Evolutionary conservation across 2,329 filamentous ascomycete species (phyloP).

Genomic region (Ophiocordyceps sinensis): DNA sequence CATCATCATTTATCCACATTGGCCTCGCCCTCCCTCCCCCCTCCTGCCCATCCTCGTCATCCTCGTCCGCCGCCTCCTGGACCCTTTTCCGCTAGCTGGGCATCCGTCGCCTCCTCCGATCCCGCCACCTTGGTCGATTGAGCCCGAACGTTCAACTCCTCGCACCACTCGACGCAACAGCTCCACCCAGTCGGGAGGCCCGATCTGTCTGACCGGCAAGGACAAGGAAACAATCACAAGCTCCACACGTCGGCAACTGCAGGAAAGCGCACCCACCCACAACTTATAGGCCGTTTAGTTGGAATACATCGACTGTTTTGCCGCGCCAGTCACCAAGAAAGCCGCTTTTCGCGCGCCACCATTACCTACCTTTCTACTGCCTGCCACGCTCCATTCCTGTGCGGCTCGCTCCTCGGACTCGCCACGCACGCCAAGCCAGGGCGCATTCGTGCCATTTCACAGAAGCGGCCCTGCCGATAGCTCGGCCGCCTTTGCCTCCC

Average conservation of each 20-base stretch:
- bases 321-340: background rate
- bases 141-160: background rate
- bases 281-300: background rate
- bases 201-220: background rate
- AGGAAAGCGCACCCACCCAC: background rate
- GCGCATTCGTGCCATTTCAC: background rate
- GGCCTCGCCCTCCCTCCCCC: no score
- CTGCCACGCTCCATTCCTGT: background rate
- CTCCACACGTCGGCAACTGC: background rate
- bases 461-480: background rate
- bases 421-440: background rate
- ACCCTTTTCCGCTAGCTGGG: no score
- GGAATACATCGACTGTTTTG: background rate
- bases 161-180: background rate
- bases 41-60: no score
- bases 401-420: background rate
- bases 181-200: background rate
- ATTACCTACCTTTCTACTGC: background rate
- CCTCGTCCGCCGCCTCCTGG: no score
- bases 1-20: background rate
- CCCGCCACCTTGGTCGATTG: no score
- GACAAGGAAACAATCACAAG: background rate
- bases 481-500: background rate
- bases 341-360: background rate
- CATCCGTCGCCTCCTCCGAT: no score